Base-by-base conservation (phyloP, 1,284 basidiomycete genomes). In the Malassezia cuniculi region DNA sequence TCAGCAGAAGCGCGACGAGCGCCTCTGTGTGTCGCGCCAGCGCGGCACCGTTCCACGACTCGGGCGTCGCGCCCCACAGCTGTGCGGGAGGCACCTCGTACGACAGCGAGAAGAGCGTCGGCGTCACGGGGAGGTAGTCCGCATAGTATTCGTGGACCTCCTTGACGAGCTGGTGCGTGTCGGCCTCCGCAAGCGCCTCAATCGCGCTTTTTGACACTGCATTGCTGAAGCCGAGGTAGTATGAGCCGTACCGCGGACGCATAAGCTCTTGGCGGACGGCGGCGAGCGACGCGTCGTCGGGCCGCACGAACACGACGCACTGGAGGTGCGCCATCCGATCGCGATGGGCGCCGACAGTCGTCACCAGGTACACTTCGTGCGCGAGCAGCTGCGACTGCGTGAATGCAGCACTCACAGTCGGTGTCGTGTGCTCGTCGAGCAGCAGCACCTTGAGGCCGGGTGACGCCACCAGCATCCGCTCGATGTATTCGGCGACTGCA, bases 351-450 rank as follows among this genome's bases (percentile, higher is more conserved):
- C 93, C 87, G 65, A 99, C 84, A 42, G 86, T 76, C 71, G 97
- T 93, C 1, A 90, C 97, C 36, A 99, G 77, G 69, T 97, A 99
- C 15, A 97, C 85, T 66, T 99, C 87, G 56, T 95, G 85, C 3
- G 85, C 78, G n/a, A 99, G 73, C 16, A 99, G 75, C 8, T 81
- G 81, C 3, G 86, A 89, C 63, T 97, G 93, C 0, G 93, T 97
- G 2, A 86, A 81, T 4, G 87, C 84, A 6, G 94, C 75, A 2
- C 89, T 95, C 9, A 97, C 82, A 52, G 95, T 90, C 1, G 93
- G 86, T n/a, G 93, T 42, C 41, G 90, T 97, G 66, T 94, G 85
- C 17, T 79, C 76, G 68, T 99, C 93, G 18, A 99, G 78, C 21
- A 99, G 75, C 29, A 99, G 75, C n/a, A 95, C 87, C 70, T 97